Conservation (phyloP, 768 basidiomycete genomes). For the Trametes gibbosa region DNA sequence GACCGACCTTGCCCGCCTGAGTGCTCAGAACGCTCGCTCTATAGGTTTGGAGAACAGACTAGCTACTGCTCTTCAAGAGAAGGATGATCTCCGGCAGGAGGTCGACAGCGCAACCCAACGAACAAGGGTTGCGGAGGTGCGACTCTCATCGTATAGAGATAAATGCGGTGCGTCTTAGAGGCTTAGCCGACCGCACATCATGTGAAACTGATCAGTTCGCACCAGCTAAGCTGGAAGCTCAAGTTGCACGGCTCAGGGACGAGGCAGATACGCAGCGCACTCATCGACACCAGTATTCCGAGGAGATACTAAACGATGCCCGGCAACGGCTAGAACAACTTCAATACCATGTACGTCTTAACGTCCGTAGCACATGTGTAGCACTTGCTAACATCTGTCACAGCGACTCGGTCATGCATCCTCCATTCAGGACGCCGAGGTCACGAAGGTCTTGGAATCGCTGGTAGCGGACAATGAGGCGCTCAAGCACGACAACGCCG, state of each 20-base stretch:
- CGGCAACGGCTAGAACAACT: conserved; percentile 60
- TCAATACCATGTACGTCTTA: conserved; percentile 49
- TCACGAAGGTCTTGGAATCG: conserved; percentile 73
- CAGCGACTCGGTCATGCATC: conserved; percentile 40
- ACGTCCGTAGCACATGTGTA: not conserved
- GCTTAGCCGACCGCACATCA: not conserved
- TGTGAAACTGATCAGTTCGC: not conserved
- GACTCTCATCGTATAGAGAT: conserved; percentile 61
- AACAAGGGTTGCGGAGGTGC: conserved; percentile 65
- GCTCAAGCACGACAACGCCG: conserved; percentile 77
- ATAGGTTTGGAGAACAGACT: conserved; percentile 70
- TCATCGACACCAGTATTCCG: conserved; percentile 62
- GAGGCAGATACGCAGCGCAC: conserved; percentile 59
- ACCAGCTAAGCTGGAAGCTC: conserved; percentile 65
- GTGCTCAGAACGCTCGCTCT: conserved; percentile 65
- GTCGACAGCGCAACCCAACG: conserved; percentile 66
- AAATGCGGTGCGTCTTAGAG: conserved; percentile 54
- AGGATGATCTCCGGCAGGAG: conserved; percentile 84
- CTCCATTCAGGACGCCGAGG: conserved; percentile 50
- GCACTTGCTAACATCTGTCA: not conserved
- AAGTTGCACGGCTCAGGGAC: conserved; percentile 63
- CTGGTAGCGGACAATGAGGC: conserved; percentile 83
- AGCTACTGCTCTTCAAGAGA: conserved; percentile 63
- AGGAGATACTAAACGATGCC: conserved; percentile 65
- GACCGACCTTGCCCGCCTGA: conserved; percentile 61